Base-by-base conservation (phyloP, 208 protist species). In the Leptomonas seymouri region DNA sequence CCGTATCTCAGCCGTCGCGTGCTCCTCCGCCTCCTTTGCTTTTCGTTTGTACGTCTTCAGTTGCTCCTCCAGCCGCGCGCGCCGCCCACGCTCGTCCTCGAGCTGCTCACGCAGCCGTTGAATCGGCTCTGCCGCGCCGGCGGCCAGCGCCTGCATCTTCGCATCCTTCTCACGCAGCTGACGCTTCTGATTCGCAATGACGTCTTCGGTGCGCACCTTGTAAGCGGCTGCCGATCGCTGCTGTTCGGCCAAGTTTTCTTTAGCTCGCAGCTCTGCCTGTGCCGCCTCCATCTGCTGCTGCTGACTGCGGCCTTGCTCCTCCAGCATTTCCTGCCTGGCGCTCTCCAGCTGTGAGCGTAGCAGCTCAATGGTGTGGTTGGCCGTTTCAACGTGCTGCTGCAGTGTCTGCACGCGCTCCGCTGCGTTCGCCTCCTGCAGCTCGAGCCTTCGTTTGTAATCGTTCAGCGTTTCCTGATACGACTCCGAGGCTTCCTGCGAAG, bases 1-100 rank as follows among this genome's bases (percentile, higher is more conserved):
- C 12, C 89, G 88, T 55, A 96, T 76, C 71, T 94, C 91, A 25
- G 82, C 67, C 27, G 78, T 76, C 5, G 85, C 80, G 36, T 76
- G 68, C 76, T 96, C 89, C 77, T 96, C 84, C 28, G 89, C 91
- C 53, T 81, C 81, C 81, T 92, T 96, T n/a, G 91, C 91, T 54
- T 76, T 76, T 46, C 79, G 60, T 66, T 92, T 91, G 68, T 88
- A 87, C 18, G 58, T 68, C 25, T 45, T 69, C 36, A 96, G 83
- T 69, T 94, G 83, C 64, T 87, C 83, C 77, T 96, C 88, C 16
- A 94, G 70, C 7, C 63, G 62, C 0, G 89, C 91, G 9, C 91
- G 88, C 25, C 78, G 78, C 41, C 87, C 75, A 0, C 88, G 82
- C 80, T 96, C 91, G n/a, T 91, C 86, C 45, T 94, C 91, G 15